phyloP scores from a whole-genome alignment of 805 yeast species.

The Ascoidea rubescens region DNA sequence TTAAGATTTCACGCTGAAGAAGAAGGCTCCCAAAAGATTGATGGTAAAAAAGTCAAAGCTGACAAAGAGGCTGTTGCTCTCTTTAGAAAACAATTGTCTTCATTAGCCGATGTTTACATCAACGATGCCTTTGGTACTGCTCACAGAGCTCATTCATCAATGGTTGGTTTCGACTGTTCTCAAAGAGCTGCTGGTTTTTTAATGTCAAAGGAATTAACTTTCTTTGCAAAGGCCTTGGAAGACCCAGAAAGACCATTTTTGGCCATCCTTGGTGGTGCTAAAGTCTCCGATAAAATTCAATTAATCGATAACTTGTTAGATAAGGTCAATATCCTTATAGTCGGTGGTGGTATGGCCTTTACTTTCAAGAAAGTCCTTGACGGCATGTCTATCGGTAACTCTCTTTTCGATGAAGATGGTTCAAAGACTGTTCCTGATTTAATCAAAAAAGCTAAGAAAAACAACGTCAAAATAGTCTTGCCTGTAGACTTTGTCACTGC shows the following conservation, averaged over 20 bases:
- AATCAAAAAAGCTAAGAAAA: slow-evolving; percentile 91
- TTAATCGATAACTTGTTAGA: slow-evolving; percentile 92
- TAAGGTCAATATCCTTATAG: slow-evolving; percentile 87
- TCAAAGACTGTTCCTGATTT: slow-evolving; percentile 88
- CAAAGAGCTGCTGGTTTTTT: slow-evolving; percentile 98
- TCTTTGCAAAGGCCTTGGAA: slow-evolving; percentile 97
- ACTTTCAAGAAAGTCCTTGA: slow-evolving; percentile 92
- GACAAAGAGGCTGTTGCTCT: slow-evolving; percentile 66
- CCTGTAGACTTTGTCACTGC: slow-evolving; percentile 96
- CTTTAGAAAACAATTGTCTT: slow-evolving; percentile 83
- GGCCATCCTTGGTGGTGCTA: slow-evolving; percentile 99
- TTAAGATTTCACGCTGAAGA: slow-evolving; percentile 96
- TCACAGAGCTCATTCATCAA: slow-evolving; percentile 99
- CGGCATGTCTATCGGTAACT: slow-evolving; percentile 78
- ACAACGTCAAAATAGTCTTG: slow-evolving; percentile 83
- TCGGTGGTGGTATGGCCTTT: slow-evolving; percentile 99
- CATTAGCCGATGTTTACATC: slow-evolving; percentile 92
- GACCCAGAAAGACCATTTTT: slow-evolving; percentile 96
- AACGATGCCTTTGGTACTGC: slow-evolving; percentile 99
- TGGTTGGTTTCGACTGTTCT: slow-evolving; percentile 94
- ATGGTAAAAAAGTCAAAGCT: slow-evolving; percentile 92
- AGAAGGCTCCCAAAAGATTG: slow-evolving; percentile 87
- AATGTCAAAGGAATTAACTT: slow-evolving; percentile 92
- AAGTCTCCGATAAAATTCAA: slow-evolving; percentile 97
- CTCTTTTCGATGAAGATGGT: slow-evolving; percentile 88